Evolutionary conservation across 75 land plant genomes (phyloP).

Genomic region (Isoetes taiwanensis): DNA sequence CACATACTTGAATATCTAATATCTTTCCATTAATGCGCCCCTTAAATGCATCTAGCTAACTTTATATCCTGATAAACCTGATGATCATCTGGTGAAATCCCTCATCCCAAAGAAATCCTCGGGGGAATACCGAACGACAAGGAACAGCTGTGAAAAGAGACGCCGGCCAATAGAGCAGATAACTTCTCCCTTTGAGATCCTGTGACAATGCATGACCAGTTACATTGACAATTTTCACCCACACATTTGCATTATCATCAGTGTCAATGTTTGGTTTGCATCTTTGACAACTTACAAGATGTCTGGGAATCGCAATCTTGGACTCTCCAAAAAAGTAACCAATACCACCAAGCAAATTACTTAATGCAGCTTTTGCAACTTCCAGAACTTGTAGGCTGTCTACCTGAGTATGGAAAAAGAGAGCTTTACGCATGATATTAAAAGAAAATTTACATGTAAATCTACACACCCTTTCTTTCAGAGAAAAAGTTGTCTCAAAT

Average conservation of each 20-base stretch:
- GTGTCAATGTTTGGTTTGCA: too few relatives aligned
- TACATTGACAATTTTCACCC: too few relatives aligned
- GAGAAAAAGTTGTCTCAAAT: conserved; percentile 38
- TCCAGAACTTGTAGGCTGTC: conserved; percentile 21
- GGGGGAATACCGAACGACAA: conserved; percentile 86
- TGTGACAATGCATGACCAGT: too few relatives aligned
- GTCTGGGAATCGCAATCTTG: conserved; percentile 51
- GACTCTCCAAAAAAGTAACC: conserved; percentile 95
- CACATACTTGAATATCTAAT: conserved; percentile 6
- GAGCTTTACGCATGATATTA: too few relatives aligned
- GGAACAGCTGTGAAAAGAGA: conserved; percentile 95
- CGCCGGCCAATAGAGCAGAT: conserved; percentile 78
- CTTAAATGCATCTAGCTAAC: too few relatives aligned
- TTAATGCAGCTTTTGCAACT: conserved; percentile 81
- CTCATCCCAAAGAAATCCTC: conserved; percentile 99
- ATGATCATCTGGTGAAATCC: conserved; percentile 93
- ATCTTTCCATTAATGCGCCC: too few relatives aligned
- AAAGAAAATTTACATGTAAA: not conserved
- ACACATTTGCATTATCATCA: too few relatives aligned
- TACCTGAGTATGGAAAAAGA: too few relatives aligned
- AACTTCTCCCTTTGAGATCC: conserved; percentile 24
- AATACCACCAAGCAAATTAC: conserved; percentile 83
- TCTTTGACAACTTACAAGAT: too few relatives aligned
- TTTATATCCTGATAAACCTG: conserved; percentile 30
- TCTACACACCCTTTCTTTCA: conserved; percentile 42